Conservation (phyloP, 2,329 filamentous ascomycete species). For the Verticillium dahliae region DNA sequence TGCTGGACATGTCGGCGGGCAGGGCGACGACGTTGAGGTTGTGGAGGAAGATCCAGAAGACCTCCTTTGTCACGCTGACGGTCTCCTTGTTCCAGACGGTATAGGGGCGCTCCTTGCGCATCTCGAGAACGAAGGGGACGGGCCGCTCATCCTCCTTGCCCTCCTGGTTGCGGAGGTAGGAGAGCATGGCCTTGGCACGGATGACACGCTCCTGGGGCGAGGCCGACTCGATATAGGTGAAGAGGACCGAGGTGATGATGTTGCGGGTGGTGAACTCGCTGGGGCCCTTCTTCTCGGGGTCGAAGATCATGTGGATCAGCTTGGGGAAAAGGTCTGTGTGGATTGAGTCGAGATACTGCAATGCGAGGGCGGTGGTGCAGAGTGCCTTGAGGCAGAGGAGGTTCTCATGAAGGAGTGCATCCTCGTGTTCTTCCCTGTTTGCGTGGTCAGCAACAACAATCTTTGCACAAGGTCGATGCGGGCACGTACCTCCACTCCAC, state of each 20-base stretch:
- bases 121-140: constrained; percentile 80
- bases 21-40: constrained; percentile 80
- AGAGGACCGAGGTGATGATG: constrained; percentile 82
- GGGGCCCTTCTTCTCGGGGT: constrained; percentile 96
- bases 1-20: constrained; percentile 36
- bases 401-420: constrained; percentile 84
- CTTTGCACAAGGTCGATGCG: not conserved
- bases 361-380: constrained; percentile 81
- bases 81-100: constrained; percentile 92
- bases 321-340: constrained; percentile 79
- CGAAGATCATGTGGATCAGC: constrained; percentile 82
- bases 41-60: constrained; percentile 98
- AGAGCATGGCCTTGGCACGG: constrained; percentile 67
- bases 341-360: constrained; percentile 74
- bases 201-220: constrained; percentile 53
- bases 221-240: constrained; percentile 76
- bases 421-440: constrained; percentile 85
- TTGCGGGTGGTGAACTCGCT: constrained; percentile 92
- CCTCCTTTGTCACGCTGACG: constrained; percentile 89
- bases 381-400: constrained; percentile 90
- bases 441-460: constrained; percentile 15
- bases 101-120: constrained; percentile 82
- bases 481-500: constrained; percentile 83
- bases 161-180: constrained; percentile 73
- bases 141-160: constrained; percentile 70